Evolutionary conservation across 805 yeast species (phyloP).

Genomic region (Lipomyces sp.): DNA sequence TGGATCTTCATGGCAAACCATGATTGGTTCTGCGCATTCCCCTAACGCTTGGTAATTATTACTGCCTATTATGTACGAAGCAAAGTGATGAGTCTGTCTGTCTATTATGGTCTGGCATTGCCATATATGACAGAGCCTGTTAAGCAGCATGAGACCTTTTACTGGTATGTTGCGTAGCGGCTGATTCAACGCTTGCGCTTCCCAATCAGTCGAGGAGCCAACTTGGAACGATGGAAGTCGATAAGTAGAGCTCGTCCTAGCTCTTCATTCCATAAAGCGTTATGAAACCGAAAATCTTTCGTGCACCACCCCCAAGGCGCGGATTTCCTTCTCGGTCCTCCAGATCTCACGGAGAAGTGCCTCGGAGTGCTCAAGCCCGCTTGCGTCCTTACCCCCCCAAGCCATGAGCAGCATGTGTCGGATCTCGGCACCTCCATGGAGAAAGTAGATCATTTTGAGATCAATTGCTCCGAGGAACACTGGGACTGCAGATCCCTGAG

Average conservation of each 20-base stretch:
- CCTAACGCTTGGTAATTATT: no score
- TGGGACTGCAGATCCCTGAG: slow-evolving; percentile 5
- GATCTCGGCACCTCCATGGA: background rate
- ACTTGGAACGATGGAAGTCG: background rate
- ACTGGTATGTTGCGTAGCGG: background rate
- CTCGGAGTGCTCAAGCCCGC: background rate
- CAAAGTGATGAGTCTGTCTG: no score
- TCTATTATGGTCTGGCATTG: no score
- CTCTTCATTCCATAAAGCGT: background rate
- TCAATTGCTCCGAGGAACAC: slow-evolving; percentile 3
- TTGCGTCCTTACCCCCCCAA: background rate
- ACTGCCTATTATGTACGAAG: no score
- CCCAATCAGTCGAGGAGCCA: background rate
- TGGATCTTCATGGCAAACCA: no score
- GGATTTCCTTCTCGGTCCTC: background rate
- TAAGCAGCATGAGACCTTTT: background rate
- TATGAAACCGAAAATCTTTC: background rate
- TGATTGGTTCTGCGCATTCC: no score
- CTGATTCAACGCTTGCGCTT: background rate
- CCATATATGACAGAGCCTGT: background rate
- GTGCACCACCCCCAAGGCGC: background rate
- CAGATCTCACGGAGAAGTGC: background rate
- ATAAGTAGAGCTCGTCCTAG: background rate
- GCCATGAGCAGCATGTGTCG: slow-evolving; percentile 7
- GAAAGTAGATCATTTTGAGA: background rate